phyloP scores from a whole-genome alignment of 176 grass and related monocot species.

The Leersia perrieri region DNA sequence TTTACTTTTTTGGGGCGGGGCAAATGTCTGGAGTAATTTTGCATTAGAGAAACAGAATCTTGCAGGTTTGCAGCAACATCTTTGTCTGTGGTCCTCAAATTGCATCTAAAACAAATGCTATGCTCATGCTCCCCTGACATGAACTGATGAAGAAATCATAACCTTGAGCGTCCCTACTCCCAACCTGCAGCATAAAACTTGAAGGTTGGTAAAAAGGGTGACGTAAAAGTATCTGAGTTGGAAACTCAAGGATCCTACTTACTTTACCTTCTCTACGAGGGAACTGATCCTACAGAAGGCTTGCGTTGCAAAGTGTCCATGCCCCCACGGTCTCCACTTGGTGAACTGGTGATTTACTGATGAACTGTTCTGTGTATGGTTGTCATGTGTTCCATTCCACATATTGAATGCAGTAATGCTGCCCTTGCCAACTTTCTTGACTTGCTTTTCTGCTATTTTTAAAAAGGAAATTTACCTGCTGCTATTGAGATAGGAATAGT shows the following conservation, averaged over 20 bases:
- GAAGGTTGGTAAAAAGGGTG: background rate
- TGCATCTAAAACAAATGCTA: conserved; percentile 14
- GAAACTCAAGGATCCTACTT: background rate
- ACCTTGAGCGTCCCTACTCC: background rate
- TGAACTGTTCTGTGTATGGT: conserved; percentile 2
- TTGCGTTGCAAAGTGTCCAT: background rate
- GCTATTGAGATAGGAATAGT: background rate
- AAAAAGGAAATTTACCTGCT: background rate
- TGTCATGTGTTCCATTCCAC: conserved; percentile 7
- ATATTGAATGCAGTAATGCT: conserved; percentile 25
- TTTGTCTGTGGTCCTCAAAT: conserved; percentile 27
- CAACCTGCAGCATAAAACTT: background rate
- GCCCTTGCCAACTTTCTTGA: background rate
- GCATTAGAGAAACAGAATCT: background rate
- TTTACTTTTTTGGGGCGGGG: background rate
- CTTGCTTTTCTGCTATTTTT: background rate
- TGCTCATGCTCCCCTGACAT: background rate
- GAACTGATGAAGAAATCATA: background rate
- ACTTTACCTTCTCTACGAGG: conserved; percentile 2
- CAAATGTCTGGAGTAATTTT: background rate
- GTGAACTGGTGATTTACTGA: conserved; percentile 18
- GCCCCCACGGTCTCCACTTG: background rate
- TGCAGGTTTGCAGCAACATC: background rate
- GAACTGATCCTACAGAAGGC: conserved; percentile 8
- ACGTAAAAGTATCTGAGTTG: background rate